Evolutionary conservation across 257 asterid species (phyloP), one percentile per base, ranked within the genome.

Genomic region (Fraxinus cuspidata): DNA sequence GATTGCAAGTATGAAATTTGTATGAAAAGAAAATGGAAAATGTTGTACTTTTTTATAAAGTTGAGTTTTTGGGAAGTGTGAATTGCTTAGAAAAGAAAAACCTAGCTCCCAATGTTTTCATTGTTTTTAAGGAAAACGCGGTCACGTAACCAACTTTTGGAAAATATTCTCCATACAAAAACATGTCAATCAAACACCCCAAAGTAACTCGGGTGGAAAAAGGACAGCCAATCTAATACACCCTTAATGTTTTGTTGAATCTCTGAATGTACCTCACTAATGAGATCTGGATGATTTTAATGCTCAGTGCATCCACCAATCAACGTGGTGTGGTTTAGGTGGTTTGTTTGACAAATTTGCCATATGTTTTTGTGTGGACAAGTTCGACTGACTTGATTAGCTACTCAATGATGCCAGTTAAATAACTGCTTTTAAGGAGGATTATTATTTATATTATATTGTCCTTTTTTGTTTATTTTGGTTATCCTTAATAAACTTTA

Each of bases 351-450:
- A 73, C 47, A 35, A 70, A 34, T 49, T 10, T 21, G 23, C 23
- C 25, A 51, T 70, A 60, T 21, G 19, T 63, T 74, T 72, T 72
- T 11, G n/a, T 72, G 32, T 5, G 23, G 74, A 73, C n/a, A 60
- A 21, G 63, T 68, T 76, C 75, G 7, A 40, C 27, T 78, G 19
- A 37, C n/a, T 51, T 56, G 15, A 25, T 18, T 11, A 76, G 34
- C 53, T 44, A 47, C 29, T 73, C 73, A 7, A 35, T 74, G 79
- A 66, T 71, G 69, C 74, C 76, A 77, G 72, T 56, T 51, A 79
- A 65, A 51, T 64, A 58, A 7, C 66, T 21, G 37, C 31, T 64
- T 49, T n/a, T 56, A 18, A 56, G 31, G 13, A 23, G 71, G 44
- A 60, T 74, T 9, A 16, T 7, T 42, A 73, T 70, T 44, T 37